Percentiles rank a stretch among this genome's conserved stretches.
Conservation (phyloP, 805 yeast species). For the Candida tallmaniae region DNA sequence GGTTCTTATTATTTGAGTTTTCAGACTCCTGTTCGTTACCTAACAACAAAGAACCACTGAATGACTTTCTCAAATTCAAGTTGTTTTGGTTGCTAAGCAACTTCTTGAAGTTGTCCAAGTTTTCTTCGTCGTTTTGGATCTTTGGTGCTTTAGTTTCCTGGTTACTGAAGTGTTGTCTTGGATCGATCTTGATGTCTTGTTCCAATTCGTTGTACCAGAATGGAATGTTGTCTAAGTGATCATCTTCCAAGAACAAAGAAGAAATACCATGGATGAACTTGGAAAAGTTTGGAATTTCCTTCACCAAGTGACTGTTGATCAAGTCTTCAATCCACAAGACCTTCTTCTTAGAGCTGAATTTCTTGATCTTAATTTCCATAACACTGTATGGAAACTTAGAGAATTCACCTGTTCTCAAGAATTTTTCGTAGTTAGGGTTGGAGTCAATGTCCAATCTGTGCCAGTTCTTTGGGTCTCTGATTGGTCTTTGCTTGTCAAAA, state of each 20-base stretch:
- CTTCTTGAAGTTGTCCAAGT: slow-evolving; percentile 37
- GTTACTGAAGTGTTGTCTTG: slow-evolving; percentile 63
- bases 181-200: slow-evolving; percentile 65
- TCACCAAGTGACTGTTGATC: slow-evolving; percentile 76
- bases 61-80: slow-evolving; percentile 36
- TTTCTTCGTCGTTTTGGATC: slow-evolving; percentile 39
- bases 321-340: slow-evolving; percentile 82
- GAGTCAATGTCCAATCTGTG: slow-evolving; percentile 90
- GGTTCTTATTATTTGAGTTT: slow-evolving; percentile 6
- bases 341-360: slow-evolving; percentile 37
- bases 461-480: slow-evolving; percentile 86
- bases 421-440: slow-evolving; percentile 60
- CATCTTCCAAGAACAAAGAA: slow-evolving; percentile 82
- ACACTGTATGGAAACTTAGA: slow-evolving; percentile 81
- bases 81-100: slow-evolving; percentile 28
- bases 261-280: slow-evolving; percentile 93
- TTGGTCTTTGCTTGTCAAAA: slow-evolving; percentile 78
- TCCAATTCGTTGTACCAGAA: slow-evolving; percentile 92
- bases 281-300: slow-evolving; percentile 91
- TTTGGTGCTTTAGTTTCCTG: slow-evolving; percentile 45
- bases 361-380: slow-evolving; percentile 72
- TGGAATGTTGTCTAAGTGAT: slow-evolving; percentile 83
- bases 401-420: slow-evolving; percentile 82
- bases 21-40: slow-evolving; percentile 7
- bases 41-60: slow-evolving; percentile 28